These are phyloP conservation scores for Tetraselmis striata DNA, from an alignment of 139 green algal species.

Conservation along the genomic window DNA sequence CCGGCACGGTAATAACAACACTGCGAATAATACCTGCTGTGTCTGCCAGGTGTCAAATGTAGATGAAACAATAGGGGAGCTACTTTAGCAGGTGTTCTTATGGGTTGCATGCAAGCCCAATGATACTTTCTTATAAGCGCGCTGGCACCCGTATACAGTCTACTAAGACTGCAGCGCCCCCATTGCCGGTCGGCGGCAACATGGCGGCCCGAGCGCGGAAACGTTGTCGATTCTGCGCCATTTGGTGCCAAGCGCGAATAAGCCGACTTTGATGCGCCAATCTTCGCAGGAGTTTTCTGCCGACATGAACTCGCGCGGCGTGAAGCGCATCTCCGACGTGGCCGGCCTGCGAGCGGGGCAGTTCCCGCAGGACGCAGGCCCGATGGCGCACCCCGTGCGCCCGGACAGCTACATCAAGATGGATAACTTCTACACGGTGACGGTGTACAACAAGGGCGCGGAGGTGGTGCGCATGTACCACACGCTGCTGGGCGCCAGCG, in stretches of 20 bases:
- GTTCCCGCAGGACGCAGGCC: conserved; percentile 88
- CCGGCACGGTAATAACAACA: no score
- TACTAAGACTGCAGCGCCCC: no score
- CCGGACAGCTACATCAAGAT: conserved; percentile 98
- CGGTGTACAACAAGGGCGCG: conserved; percentile 64
- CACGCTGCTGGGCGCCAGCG: conserved; percentile 85
- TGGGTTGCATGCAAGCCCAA: no score
- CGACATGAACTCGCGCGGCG: conserved; percentile 88
- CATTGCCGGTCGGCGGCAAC: no score
- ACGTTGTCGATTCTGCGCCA: no score
- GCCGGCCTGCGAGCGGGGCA: conserved; percentile 65
- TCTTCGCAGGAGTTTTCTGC: conserved; percentile 90
- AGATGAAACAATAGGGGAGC: no score
- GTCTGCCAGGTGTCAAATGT: no score
- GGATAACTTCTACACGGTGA: conserved; percentile 99
- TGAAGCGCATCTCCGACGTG: conserved; percentile 93
- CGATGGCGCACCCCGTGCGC: conserved; percentile 94
- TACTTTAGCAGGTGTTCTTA: no score
- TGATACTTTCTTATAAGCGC: background rate
- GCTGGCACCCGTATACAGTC: background rate
- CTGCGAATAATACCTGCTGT: no score
- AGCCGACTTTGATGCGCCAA: no score
- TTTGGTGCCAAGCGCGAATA: no score
- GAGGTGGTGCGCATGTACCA: conserved; percentile 89
- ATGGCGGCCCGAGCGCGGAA: no score